Base-by-base conservation (phyloP, 352 stramenopile species). In the Peronospora farinosa region DNA sequence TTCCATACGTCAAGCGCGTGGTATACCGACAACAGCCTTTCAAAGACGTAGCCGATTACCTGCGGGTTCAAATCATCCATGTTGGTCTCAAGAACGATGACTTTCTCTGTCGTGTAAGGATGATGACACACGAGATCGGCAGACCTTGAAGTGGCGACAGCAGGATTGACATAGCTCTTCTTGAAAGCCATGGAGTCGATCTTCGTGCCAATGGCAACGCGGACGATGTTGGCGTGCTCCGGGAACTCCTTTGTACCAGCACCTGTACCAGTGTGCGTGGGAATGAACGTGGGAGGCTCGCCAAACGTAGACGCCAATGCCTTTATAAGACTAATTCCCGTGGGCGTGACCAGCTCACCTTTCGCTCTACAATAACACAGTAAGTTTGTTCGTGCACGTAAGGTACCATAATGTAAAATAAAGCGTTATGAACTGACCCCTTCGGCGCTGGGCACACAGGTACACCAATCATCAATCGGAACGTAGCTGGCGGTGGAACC, bases 301-400 rank as follows among this genome's bases (percentile, higher is more conserved):
- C 79, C 74, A 55, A 88, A 93, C 9, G 72, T 72, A 2, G 57
- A 74, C 7, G 69, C 57, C 47, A 98, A 66, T 6, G 86, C 86
- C 57, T 96, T 91, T 23, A 98, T 71, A 16, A 98, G 77, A 42
- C 92, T 96, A 19, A 96, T 96, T 4, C 90, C 96, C 13, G 96
- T 98, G 0, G 96, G 96, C 7, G 96, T 98, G 16, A 98, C 95
- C 23, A 98, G 78, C 55, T 98, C 93, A 12, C 91, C 94, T 30
- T 61, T 82, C 0, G 79, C 82, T 21, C 77, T 88, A 35, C 3
- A 59, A 38, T 28, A 7, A 56, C 7, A 21, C 3, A 49, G 45
- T 23, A 0, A 27, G 32, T 19, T 12, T 42, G 23, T 38, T 39
- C 47, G 35, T 47, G 10, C 32, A 9, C 48, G 4, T 7, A 38